phyloP scores from a whole-genome alignment of 768 basidiomycete species.

The Mycena polygramma region DNA sequence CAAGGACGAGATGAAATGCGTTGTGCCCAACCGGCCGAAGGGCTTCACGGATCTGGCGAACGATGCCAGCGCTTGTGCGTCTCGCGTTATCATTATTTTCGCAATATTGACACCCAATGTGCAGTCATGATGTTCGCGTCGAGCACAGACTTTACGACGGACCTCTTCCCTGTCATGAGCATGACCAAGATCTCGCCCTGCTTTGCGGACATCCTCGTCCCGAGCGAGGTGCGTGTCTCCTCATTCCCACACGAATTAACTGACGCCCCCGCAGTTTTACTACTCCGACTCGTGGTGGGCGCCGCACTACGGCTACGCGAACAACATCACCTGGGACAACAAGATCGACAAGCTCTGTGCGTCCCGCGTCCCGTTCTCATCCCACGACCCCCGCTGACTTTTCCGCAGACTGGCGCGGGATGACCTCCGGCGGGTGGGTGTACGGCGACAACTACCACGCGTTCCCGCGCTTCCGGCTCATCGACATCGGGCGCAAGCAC shows the following conservation, averaged over 20 bases:
- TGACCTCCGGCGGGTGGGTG: conserved; percentile 31
- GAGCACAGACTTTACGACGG: conserved; percentile 37
- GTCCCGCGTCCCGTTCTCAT: background rate
- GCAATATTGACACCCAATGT: background rate
- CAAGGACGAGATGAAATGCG: conserved; percentile 34
- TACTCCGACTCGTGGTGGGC: conserved; percentile 34
- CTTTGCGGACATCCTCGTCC: conserved; percentile 40
- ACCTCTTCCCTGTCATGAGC: conserved; percentile 37
- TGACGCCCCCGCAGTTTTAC: conserved; percentile 24
- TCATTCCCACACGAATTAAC: background rate
- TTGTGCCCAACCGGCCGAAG: conserved; percentile 24
- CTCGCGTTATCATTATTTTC: background rate
- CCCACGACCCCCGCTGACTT: background rate
- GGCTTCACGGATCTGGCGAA: conserved; percentile 35
- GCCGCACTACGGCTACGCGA: conserved; percentile 26
- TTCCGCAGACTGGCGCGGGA: conserved; percentile 28
- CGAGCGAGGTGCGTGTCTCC: conserved; percentile 28
- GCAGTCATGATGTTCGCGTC: conserved; percentile 36
- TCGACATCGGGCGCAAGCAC: conserved; percentile 33
- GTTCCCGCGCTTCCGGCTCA: conserved; percentile 32
- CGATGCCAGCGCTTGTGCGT: conserved; percentile 38
- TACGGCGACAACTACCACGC: conserved; percentile 32
- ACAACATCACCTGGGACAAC: conserved; percentile 30
- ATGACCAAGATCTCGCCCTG: conserved; percentile 38
- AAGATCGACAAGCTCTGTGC: conserved; percentile 21